Conservation (phyloP, 192 early-diverging fungal genomes). For the Gamsiella multidivaricata region DNA sequence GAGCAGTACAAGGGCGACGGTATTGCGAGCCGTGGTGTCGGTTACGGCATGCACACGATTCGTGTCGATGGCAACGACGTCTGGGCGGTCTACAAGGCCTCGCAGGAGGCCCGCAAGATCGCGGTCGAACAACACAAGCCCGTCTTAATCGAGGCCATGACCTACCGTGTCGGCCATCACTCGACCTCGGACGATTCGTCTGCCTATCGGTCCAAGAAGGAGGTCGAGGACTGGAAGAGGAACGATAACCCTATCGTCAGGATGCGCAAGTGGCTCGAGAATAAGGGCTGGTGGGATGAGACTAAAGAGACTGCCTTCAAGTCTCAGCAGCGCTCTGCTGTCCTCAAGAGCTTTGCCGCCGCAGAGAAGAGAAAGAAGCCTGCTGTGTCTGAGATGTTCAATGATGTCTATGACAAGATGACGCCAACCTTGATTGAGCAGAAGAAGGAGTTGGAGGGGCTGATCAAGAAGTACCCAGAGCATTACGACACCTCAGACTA, state of each 20-base stretch:
- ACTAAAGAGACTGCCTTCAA: constrained; percentile 74
- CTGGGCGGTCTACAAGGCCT: constrained; percentile 96
- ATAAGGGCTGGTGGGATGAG: constrained; percentile 86
- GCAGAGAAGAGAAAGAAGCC: constrained; percentile 94
- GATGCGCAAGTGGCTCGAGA: constrained; percentile 90
- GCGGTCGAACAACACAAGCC: constrained; percentile 87
- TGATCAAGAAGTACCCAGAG: constrained; percentile 88
- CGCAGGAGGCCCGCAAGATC: constrained; percentile 83
- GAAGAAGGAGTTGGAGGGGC: constrained; percentile 77
- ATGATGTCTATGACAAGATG: constrained; percentile 92
- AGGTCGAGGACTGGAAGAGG: constrained; percentile 90
- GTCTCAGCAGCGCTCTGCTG: constrained; percentile 71
- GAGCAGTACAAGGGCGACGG: constrained; percentile 99
- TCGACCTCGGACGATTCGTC: constrained; percentile 98
- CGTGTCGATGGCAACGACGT: constrained; percentile 99
- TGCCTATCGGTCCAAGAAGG: constrained; percentile 92
- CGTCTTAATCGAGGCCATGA: constrained; percentile 96
- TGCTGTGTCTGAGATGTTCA: constrained; percentile 83
- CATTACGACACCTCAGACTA: constrained; percentile 71
- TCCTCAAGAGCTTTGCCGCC: constrained; percentile 84
- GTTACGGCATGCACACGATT: constrained; percentile 97
- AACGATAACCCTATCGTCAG: constrained; percentile 91
- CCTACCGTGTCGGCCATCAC: constrained; percentile 98
- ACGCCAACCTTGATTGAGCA: constrained; percentile 83
- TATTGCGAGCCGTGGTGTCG: constrained; percentile 92